Conservation (phyloP, 768 basidiomycete species). For the Cyclocybe aegerita region DNA sequence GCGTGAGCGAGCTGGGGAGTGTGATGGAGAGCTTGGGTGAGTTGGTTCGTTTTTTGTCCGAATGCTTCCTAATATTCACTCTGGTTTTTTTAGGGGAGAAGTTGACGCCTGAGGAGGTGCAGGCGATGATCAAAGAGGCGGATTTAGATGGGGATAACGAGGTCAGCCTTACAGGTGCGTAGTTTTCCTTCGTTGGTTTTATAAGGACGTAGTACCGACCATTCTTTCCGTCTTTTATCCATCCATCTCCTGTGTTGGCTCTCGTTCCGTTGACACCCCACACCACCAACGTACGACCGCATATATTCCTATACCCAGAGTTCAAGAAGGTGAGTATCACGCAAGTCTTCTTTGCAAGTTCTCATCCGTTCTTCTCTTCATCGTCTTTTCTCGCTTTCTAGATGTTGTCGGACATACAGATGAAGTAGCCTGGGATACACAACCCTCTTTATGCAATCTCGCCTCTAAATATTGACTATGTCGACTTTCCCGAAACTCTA, state of each 20-base stretch:
- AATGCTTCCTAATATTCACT: neutral
- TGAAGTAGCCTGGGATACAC: too few relatives aligned
- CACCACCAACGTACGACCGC: too few relatives aligned
- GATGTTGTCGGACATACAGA: too few relatives aligned
- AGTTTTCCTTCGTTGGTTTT: neutral
- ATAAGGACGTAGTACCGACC: neutral
- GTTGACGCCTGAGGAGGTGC: slow-evolving; percentile 77
- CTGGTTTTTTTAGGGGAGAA: slow-evolving; percentile 60
- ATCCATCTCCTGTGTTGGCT: too few relatives aligned
- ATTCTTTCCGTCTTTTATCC: neutral
- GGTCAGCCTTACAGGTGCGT: slow-evolving; percentile 76
- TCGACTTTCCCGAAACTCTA: too few relatives aligned
- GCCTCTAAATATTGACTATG: too few relatives aligned
- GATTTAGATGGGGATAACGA: slow-evolving; percentile 90
- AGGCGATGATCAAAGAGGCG: slow-evolving; percentile 94
- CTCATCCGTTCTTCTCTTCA: too few relatives aligned
- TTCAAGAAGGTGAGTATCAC: slow-evolving; percentile 62
- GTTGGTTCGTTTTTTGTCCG: neutral
- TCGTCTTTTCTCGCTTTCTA: too few relatives aligned
- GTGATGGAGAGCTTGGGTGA: slow-evolving; percentile 92
- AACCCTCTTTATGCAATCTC: too few relatives aligned
- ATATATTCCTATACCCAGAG: slow-evolving; percentile 39
- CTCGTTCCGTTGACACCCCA: too few relatives aligned
- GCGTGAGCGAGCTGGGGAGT: slow-evolving; percentile 79
- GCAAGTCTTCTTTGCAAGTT: too few relatives aligned